Base-by-base conservation (phyloP, 176 grass and related monocot species). In the Oryza meridionalis region DNA sequence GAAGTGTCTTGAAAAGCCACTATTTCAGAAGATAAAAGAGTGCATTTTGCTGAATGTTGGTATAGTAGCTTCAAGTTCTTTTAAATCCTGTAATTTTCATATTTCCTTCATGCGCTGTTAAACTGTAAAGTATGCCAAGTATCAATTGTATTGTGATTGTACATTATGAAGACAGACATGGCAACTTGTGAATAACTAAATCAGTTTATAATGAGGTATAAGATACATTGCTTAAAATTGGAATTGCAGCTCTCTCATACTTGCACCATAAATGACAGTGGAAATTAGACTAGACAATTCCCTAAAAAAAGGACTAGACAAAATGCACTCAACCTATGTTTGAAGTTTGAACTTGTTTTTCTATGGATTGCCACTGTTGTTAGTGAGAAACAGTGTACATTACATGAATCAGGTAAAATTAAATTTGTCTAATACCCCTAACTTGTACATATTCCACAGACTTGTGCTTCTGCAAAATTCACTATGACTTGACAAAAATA, bases 261-360 rank as follows among this genome's bases (percentile, higher is more conserved):
- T 46, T 69, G 2, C 64, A 62, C 24, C 1, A 82, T 24, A 31
- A 31, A 33, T 29, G 35, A 74, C 44, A 80, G 51, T 59, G 8
- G 53, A 19, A 59, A 59, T 59, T n/a, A n/a, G 53, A 59, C 53
- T 59, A 59, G 53, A 25, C 19, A 80, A 50, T 47, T 47, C 12
- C 46, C 12, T 47, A 12, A 12, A 47, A 46, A 47, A 47, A 47
- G 12, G 16, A 73, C 27, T 15, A 47, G 49, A 11, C 14, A 80
- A 43, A 43, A 81, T 71, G 50, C 65, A 47, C 66, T 78, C 44
- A 53, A 53, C 38, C 66, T 84, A 69, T 61, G 29, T 31, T 31
- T 31, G 29, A 31, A 31, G 33, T 38, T 38, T 47, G 25, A 69
- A 29, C 24, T 27, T 68, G 19, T 76, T 69, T 81, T 69, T 4